Evolutionary conservation across 106 monocot species (phyloP).

Genomic region (Narthecium ossifragum): DNA sequence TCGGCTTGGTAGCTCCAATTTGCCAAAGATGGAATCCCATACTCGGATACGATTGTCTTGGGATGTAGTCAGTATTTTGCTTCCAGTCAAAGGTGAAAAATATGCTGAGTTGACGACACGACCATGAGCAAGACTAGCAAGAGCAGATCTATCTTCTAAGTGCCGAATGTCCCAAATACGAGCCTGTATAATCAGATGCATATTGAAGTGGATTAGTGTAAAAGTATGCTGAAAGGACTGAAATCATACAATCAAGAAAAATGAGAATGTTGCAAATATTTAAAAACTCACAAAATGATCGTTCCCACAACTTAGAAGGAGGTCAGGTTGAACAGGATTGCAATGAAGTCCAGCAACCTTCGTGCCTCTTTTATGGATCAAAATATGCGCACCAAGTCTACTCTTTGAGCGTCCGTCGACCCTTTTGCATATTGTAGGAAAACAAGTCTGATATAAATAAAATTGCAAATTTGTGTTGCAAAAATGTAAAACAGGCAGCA

Average conservation of each 20-base stretch:
- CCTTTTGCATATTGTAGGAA: no score
- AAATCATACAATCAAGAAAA: no score
- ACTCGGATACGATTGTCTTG: constrained; percentile 90
- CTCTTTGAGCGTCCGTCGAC: constrained; percentile 57
- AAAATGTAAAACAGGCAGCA: no score
- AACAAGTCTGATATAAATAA: no score
- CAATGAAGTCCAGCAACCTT: constrained; percentile 88
- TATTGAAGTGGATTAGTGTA: no score
- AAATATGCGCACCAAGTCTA: constrained; percentile 36
- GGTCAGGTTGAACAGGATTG: constrained; percentile 78
- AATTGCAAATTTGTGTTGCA: no score
- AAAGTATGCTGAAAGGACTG: no score
- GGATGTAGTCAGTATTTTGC: constrained; percentile 79
- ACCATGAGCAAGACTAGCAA: constrained; percentile 60
- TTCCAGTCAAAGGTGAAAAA: constrained; percentile 73
- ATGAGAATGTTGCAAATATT: no score
- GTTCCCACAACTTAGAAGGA: constrained; percentile 91
- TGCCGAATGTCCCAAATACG: constrained; percentile 84
- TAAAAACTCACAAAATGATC: constrained; percentile 87
- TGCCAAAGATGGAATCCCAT: constrained; percentile 89
- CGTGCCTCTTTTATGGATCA: constrained; percentile 83
- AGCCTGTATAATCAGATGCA: constrained; percentile 64
- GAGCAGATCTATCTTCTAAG: constrained; percentile 43
- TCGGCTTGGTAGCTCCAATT: constrained; percentile 65
- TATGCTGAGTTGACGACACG: constrained; percentile 92